Percentiles rank a stretch among this genome's conserved stretches.
Evolutionary conservation across 2,329 filamentous ascomycete species (phyloP).

Genomic region (Fusarium sp.): DNA sequence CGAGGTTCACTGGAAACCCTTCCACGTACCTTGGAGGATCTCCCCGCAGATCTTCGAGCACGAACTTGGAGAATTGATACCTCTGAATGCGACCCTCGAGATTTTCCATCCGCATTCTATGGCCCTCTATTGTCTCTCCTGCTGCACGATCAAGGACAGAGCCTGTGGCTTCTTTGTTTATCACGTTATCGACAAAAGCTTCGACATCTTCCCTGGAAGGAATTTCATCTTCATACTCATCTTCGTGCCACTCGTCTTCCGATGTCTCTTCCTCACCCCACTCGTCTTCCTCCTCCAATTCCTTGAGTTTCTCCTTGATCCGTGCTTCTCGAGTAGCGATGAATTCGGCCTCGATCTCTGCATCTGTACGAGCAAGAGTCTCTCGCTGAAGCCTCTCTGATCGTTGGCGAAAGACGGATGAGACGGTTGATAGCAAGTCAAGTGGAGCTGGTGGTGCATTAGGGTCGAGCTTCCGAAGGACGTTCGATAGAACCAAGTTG

Average conservation of each 20-base stretch:
- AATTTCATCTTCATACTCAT: neutral
- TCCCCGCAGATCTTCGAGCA: neutral
- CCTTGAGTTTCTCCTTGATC: neutral
- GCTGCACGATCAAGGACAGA: neutral
- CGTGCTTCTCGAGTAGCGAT: neutral
- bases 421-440: slow-evolving; percentile 20
- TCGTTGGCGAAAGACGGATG: slow-evolving; percentile 7
- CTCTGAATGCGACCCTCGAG: slow-evolving; percentile 25
- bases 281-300: neutral
- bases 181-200: slow-evolving; percentile 9
- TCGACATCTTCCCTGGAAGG: slow-evolving; percentile 17
- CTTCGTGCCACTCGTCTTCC: neutral
- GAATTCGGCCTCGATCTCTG: neutral
- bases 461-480: neutral
- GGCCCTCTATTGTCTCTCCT: slow-evolving; percentile 1
- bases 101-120: slow-evolving; percentile 10
- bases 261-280: neutral
- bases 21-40: slow-evolving; percentile 41
- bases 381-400: neutral
- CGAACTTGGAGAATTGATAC: slow-evolving; percentile 1
- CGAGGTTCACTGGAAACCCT: slow-evolving; percentile 39
- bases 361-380: neutral
- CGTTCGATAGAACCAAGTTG: neutral
- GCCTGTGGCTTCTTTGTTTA: slow-evolving; percentile 1
- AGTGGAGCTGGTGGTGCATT: slow-evolving; percentile 8